Evolutionary conservation across 2,329 filamentous ascomycete genomes (phyloP), one percentile per base, ranked within the genome.

Genomic region (Berkeleyomyces basicola): DNA sequence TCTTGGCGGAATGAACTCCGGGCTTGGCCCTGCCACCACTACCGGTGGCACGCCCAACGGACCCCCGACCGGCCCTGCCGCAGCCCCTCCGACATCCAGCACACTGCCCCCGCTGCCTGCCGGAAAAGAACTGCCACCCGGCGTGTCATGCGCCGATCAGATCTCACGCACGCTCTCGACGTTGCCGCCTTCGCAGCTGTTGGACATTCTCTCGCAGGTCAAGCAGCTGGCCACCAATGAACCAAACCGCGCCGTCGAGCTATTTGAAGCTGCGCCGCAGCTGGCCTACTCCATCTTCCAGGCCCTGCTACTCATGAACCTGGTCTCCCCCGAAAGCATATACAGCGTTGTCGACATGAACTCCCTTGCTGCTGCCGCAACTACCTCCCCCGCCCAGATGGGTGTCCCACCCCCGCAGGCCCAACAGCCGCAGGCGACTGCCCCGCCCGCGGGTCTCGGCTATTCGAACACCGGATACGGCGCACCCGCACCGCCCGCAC

Each of bases 231-330:
- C 89, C n/a, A 82, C 84, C 59, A 82, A 80, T 33, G 90, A 97
- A 68, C 90, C 92, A 1, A 79, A 81, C 23, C 87, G 90, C 70
- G 91, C 91, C 3, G 90, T 86, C 0, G 89, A 95, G 70, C 83
- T 97, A 47, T 82, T 99, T 49, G 81, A 86, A 66, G 87, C 92
- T 75, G 90, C 91, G 1, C 93, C 93, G 0, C 93, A 99, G 74
- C 83, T 99, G 53, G 84, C 89, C 3, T 97, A 95, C 70, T 93
- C 93, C 64, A 87, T 97, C 67, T 97, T 97, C 75, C 92, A 97
- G 74, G 88, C 91, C 33, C 81, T 97, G 7, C 82, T 97, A 1
- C 82, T 96, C 44, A 93, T 97, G 82, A 90, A 90, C 55, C 83
- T 97, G 7, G 90, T 97, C 63, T 92, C 93, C 64, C 87, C 89